Percentiles rank a stretch among this genome's conserved stretches.
These are phyloP conservation scores for Xylariomycetidae sp. DNA, from an alignment of 2,329 filamentous ascomycete genomes.

Conservation along the genomic window DNA sequence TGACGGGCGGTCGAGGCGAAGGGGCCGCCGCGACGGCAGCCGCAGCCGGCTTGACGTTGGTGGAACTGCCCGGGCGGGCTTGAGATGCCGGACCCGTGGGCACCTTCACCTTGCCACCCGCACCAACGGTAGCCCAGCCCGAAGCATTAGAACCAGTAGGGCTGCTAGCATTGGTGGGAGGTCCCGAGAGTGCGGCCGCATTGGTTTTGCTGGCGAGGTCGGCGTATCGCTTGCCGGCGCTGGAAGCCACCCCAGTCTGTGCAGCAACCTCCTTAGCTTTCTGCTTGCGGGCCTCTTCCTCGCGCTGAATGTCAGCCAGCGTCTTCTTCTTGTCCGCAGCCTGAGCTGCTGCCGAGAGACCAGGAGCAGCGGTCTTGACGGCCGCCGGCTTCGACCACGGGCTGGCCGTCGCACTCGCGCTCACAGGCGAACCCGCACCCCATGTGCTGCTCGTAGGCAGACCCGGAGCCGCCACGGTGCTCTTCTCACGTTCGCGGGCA, in stretches of 20 bases:
- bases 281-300: conserved; percentile 87
- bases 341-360: conserved; percentile 26
- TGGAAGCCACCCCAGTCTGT: conserved; percentile 41
- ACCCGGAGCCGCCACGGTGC: conserved; percentile 59
- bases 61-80: conserved; percentile 38
- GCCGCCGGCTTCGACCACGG: conserved; percentile 63
- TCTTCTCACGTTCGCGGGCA: conserved; percentile 57
- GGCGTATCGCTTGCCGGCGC: conserved; percentile 80
- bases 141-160: conserved; percentile 41
- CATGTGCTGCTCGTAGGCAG: conserved; percentile 86
- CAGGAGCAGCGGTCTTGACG: conserved; percentile 32
- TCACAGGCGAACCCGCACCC: conserved; percentile 71
- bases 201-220: conserved; percentile 78
- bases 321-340: conserved; percentile 67
- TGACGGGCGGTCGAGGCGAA: conserved; percentile 43
- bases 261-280: conserved; percentile 51
- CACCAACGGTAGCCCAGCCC: conserved; percentile 93
- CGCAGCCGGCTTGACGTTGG: conserved; percentile 35
- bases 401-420: conserved; percentile 43
- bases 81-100: conserved; percentile 54
- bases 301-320: conserved; percentile 89
- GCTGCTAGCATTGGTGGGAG: conserved; percentile 36
- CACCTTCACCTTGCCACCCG: conserved; percentile 83
- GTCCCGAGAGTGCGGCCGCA: too few relatives aligned
- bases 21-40: conserved; percentile 32